These are phyloP conservation scores for Gloeopeniophorella convolvens DNA, from an alignment of 768 basidiomycete genomes.

Conservation along the genomic window DNA sequence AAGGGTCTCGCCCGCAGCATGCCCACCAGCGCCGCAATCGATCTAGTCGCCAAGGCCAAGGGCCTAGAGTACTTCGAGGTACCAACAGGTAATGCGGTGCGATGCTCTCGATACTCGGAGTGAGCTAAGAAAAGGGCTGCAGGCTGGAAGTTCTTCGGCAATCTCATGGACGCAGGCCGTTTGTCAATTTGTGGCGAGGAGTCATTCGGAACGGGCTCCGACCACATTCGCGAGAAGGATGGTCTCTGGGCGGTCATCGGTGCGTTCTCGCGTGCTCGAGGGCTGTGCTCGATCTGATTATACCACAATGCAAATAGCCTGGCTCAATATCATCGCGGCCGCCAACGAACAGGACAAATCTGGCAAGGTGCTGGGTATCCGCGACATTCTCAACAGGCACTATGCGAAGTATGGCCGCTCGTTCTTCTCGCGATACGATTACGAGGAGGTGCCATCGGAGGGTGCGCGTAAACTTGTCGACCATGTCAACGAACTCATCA, in stretches of 20 bases:
- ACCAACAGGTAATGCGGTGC: slow-evolving; percentile 66
- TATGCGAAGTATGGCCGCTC: slow-evolving; percentile 92
- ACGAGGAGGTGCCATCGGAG: slow-evolving; percentile 92
- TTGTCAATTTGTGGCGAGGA: slow-evolving; percentile 99
- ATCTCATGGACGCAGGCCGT: slow-evolving; percentile 97
- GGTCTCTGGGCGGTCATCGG: slow-evolving; percentile 97
- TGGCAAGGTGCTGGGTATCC: slow-evolving; percentile 78
- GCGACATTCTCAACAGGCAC: slow-evolving; percentile 81
- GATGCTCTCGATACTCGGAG: neutral
- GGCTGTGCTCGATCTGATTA: neutral
- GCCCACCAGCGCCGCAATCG: slow-evolving; percentile 97
- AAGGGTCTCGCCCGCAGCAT: slow-evolving; percentile 96
- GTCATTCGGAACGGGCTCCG: slow-evolving; percentile 99
- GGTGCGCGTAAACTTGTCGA: slow-evolving; percentile 84
- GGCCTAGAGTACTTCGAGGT: slow-evolving; percentile 92
- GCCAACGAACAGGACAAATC: slow-evolving; percentile 59
- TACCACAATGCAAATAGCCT: slow-evolving; percentile 46
- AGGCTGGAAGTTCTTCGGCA: slow-evolving; percentile 99
- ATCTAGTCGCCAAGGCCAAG: slow-evolving; percentile 91
- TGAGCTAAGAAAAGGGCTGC: slow-evolving; percentile 2
- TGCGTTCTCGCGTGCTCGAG: slow-evolving; percentile 33
- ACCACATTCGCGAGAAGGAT: slow-evolving; percentile 99
- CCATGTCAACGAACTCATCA: slow-evolving; percentile 66
- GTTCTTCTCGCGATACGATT: slow-evolving; percentile 99
- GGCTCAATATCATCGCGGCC: slow-evolving; percentile 95